Conservation (phyloP, 257 asterid species). For the Haberlea rhodopensis region DNA sequence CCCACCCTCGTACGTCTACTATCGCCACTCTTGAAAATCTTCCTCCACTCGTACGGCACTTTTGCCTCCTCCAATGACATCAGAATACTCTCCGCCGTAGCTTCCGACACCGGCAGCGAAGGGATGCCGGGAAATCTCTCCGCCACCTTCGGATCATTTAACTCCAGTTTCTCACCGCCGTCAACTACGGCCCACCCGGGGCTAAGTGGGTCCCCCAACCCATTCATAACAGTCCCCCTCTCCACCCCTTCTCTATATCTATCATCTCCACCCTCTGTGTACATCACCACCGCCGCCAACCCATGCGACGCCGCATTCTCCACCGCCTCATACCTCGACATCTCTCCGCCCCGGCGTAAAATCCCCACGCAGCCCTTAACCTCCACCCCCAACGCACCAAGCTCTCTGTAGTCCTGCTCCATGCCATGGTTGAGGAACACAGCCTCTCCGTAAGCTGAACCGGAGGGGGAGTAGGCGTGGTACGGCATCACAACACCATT, state of each 20-base stretch:
- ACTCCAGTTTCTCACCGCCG: slow-evolving; percentile 58
- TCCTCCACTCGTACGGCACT: slow-evolving; percentile 59
- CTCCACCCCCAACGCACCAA: slow-evolving; percentile 46
- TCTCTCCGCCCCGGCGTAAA: slow-evolving; percentile 67
- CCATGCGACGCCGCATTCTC: slow-evolving; percentile 79
- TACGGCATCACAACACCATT: slow-evolving; percentile 54
- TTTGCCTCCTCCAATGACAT: slow-evolving; percentile 50
- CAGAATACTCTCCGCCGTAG: slow-evolving; percentile 58
- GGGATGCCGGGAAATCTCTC: slow-evolving; percentile 68
- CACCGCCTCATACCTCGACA: slow-evolving; percentile 69
- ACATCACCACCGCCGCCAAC: slow-evolving; percentile 79
- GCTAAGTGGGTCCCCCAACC: slow-evolving; percentile 90
- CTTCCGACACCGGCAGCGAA: slow-evolving; percentile 77
- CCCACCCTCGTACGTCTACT: slow-evolving; percentile 48
- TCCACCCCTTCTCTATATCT: slow-evolving; percentile 60
- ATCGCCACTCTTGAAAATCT: slow-evolving; percentile 30
- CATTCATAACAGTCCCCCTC: slow-evolving; percentile 91
- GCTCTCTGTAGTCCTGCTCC: slow-evolving; percentile 61
- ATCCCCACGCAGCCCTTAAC: slow-evolving; percentile 74
- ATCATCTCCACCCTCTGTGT: slow-evolving; percentile 54
- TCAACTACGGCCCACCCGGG: slow-evolving; percentile 80
- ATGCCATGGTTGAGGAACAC: slow-evolving; percentile 77
- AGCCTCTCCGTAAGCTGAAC: slow-evolving; percentile 61
- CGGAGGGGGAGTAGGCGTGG: slow-evolving; percentile 94
- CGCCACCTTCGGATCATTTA: slow-evolving; percentile 47